These are phyloP conservation scores for Lasiosphaeriaceae sp. DNA, from an alignment of 495 filamentous ascomycete species.

Conservation along the genomic window DNA sequence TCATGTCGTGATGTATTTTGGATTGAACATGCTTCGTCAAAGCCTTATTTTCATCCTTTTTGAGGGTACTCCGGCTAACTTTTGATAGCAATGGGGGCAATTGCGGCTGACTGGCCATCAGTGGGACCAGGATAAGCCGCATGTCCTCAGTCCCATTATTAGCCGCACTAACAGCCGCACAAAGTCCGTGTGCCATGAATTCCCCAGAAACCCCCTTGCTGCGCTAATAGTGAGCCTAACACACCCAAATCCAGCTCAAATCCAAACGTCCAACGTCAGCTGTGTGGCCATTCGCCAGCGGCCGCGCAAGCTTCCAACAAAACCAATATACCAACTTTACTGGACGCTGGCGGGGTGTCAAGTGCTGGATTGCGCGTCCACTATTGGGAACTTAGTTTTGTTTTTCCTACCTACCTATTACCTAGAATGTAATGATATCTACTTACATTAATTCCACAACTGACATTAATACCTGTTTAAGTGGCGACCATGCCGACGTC, in stretches of 20 bases:
- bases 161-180: conserved; percentile 9
- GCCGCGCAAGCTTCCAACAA: not conserved
- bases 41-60: too few species aligned
- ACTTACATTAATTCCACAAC: too few species aligned
- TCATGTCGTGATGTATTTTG: too few species aligned
- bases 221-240: conserved; percentile 4
- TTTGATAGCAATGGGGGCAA: not conserved
- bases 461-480: too few species aligned
- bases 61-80: too few species aligned
- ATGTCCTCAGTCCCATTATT: conserved; percentile 1
- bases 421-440: too few species aligned
- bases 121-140: conserved; percentile 17
- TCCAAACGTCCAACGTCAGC: conserved; percentile 20
- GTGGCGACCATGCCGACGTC: too few species aligned
- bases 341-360: not conserved
- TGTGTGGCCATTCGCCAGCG: not conserved
- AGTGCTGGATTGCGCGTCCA: too few species aligned
- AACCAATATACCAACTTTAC: not conserved
- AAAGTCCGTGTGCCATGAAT: not conserved
- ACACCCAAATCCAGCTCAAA: not conserved
- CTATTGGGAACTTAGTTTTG: too few species aligned
- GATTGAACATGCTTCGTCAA: too few species aligned
- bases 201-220: not conserved
- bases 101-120: conserved; percentile 18
- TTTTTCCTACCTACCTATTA: too few species aligned